Evolutionary conservation across 495 filamentous ascomycete genomes (phyloP).

Genomic region (Talaromyces ruber): DNA sequence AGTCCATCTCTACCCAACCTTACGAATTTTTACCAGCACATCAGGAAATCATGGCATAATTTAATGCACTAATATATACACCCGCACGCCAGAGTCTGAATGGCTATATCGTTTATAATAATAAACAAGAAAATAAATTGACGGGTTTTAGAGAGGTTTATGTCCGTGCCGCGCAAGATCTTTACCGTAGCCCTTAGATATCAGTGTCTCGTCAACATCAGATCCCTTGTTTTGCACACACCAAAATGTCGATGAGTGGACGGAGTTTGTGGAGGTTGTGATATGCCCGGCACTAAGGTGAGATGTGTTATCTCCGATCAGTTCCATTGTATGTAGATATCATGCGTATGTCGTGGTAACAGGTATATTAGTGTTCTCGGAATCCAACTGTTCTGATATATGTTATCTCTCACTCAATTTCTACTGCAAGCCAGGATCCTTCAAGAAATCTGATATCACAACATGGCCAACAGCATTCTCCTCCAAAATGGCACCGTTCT

Average conservation of each 20-base stretch:
- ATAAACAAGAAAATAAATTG: neutral
- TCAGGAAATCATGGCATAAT: too few species aligned
- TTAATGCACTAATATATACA: too few species aligned
- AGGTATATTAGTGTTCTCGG: neutral
- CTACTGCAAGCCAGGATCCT: too few species aligned
- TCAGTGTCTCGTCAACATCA: too few species aligned
- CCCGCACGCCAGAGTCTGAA: too few species aligned
- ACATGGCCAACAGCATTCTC: neutral
- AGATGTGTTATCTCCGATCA: neutral
- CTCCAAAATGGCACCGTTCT: neutral
- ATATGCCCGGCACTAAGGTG: neutral
- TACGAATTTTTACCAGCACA: neutral
- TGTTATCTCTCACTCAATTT: too few species aligned
- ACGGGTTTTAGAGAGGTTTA: neutral
- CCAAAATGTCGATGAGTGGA: too few species aligned
- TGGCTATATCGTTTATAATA: neutral
- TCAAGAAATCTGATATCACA: too few species aligned
- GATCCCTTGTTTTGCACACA: too few species aligned
- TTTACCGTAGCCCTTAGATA: neutral
- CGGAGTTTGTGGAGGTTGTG: neutral
- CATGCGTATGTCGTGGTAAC: neutral
- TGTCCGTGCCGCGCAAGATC: neutral
- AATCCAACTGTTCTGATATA: too few species aligned
- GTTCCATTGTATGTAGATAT: neutral
- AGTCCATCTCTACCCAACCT: too few species aligned